Evolutionary conservation across 75 land plant species (phyloP), one percentile per base, ranked within the genome.

Genomic region (Selaginella moellendorffii): DNA sequence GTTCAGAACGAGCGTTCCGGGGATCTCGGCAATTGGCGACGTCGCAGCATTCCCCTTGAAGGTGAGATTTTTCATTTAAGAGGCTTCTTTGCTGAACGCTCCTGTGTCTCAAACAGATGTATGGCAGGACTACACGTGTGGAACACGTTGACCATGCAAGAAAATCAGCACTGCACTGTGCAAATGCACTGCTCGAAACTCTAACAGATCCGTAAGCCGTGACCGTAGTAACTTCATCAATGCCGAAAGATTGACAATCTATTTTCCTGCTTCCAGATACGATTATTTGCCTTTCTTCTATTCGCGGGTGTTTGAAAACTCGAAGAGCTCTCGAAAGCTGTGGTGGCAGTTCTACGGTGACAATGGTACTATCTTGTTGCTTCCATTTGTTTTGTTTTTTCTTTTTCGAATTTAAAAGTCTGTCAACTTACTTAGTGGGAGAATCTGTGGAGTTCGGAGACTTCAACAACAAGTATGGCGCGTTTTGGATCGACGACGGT

Each of bases 311-410:
- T 90, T 90, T 72, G 90, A 87, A 63, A 70, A 84, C 51, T 84
- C 83, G 61, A 87, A 87, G 5, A 84, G 87, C 67, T 28, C 62
- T n/a, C 73, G 93, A 65, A 84, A 80, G 72, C 71, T 88, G 0
- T 88, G 83, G 88, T 90, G 97, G 97, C 97, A 90, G 54, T 90
- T 90, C 71, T 90, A 77, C 69, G 97, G 97, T 19, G 97, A 90
- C 56, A 86, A 90, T 68, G 91, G 91, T 87, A 61, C 68, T 61
- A 29, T 28, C n/a, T 2, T 17, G 26, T 31, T 29, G 26, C 31
- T 53, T 23, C 53, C 10, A 14, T 5, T 0, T 0, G 27, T 54
- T 67, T 30, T 63, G 0, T 31, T 52, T 1, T 51, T 58, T 73
- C 30, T 14, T 59, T 26, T 24, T 21, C n/a, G n/a, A n/a, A n/a